phyloP scores from a whole-genome alignment of 2,329 filamentous ascomycete species.

The Fusarium illudens region DNA sequence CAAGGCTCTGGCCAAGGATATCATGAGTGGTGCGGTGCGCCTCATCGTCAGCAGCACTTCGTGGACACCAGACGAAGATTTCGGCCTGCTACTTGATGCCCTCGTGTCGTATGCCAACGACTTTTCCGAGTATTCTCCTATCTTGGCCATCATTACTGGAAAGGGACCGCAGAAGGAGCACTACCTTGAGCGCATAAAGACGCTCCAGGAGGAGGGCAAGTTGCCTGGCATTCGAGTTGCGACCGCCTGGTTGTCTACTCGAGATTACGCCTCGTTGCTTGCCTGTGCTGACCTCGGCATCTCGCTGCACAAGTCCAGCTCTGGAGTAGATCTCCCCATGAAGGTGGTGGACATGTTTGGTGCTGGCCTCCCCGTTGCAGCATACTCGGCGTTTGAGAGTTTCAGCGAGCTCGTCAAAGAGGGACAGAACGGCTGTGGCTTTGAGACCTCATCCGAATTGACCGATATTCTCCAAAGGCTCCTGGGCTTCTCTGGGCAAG shows the following conservation, averaged over 20 bases:
- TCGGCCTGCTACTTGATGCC: conserved; percentile 84
- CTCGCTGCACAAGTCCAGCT: conserved; percentile 91
- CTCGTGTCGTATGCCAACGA: conserved; percentile 75
- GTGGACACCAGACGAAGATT: conserved; percentile 98
- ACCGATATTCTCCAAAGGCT: conserved; percentile 69
- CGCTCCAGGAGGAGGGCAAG: conserved; percentile 67
- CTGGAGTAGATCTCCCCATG: conserved; percentile 96
- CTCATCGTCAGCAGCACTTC: conserved; percentile 93
- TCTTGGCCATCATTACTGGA: conserved; percentile 93
- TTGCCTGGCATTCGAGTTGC: conserved; percentile 75
- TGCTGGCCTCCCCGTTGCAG: conserved; percentile 87
- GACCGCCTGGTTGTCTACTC: conserved; percentile 85
- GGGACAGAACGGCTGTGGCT: conserved; percentile 85
- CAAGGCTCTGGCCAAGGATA: conserved; percentile 63
- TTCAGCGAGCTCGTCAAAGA: conserved; percentile 92
- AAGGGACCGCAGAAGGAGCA: conserved; percentile 85
- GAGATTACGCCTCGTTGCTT: conserved; percentile 85
- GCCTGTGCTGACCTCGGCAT: conserved; percentile 89
- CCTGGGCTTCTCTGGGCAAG: conserved; percentile 60
- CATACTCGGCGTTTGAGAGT: conserved; percentile 85
- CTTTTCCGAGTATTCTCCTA: conserved; percentile 60
- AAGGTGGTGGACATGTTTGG: conserved; percentile 99
- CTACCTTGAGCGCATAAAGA: conserved; percentile 73
- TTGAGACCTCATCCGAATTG: conserved; percentile 75
- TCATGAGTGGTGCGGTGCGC: conserved; percentile 66